phyloP scores from a whole-genome alignment of 2,329 filamentous ascomycete genomes.

The Zasmidium cellare region DNA sequence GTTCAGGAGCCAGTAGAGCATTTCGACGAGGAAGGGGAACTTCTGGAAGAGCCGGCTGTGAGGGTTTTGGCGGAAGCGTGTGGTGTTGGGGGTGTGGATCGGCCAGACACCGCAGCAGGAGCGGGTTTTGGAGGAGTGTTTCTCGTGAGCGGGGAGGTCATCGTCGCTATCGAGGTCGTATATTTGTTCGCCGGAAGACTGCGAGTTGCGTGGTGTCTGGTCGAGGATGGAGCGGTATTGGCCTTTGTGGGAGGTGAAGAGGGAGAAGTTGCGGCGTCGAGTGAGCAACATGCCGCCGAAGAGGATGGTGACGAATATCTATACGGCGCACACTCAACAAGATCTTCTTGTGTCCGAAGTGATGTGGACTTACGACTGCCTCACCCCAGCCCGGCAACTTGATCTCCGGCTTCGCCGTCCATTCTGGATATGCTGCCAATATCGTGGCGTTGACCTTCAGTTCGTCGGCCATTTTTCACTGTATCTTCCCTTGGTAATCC shows the following conservation, averaged over 20 bases:
- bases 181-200: constrained; percentile 34
- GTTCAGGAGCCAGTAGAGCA: constrained; percentile 72
- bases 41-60: constrained; percentile 66
- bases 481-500: not conserved
- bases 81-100: constrained; percentile 41
- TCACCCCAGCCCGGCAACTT: constrained; percentile 22
- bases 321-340: too few relatives aligned
- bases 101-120: constrained; percentile 49
- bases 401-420: constrained; percentile 19
- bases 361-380: constrained; percentile 12
- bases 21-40: constrained; percentile 69
- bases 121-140: constrained; percentile 51
- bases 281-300: constrained; percentile 52
- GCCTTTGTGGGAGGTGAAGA: constrained; percentile 36
- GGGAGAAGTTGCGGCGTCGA: constrained; percentile 45
- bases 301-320: constrained; percentile 52
- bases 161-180: constrained; percentile 40
- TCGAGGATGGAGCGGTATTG: constrained; percentile 37
- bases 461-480: not conserved
- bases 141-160: constrained; percentile 37
- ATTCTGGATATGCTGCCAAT: constrained; percentile 13
- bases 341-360: too few relatives aligned
- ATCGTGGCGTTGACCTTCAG: constrained; percentile 1
- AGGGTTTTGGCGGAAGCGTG: constrained; percentile 59
- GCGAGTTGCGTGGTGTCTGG: constrained; percentile 5